Conservation (phyloP, 495 filamentous ascomycete species). For the Lichenothelia convexa region DNA sequence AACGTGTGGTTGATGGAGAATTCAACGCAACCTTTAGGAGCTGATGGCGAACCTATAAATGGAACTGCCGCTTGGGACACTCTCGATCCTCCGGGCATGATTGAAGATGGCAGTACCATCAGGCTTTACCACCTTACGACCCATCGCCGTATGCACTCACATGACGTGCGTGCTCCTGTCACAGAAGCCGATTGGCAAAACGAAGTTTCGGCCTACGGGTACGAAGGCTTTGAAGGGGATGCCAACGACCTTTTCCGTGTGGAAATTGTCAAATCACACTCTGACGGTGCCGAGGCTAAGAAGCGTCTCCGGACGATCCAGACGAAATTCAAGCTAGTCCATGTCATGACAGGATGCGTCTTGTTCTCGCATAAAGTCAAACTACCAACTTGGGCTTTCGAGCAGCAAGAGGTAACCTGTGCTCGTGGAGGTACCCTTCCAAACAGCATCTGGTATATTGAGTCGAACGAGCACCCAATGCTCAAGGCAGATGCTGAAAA, state of each 20-base stretch:
- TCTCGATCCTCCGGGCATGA: conserved; percentile 40
- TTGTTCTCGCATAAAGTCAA: conserved; percentile 98
- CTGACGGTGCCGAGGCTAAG: conserved; percentile 62
- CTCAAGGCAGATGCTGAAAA: conserved; percentile 61
- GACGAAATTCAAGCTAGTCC: conserved; percentile 86
- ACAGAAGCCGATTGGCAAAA: conserved; percentile 98
- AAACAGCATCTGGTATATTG: conserved; percentile 94
- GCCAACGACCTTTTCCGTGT: conserved; percentile 91
- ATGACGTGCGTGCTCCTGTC: conserved; percentile 92
- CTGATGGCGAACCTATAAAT: conserved; percentile 60
- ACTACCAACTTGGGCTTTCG: conserved; percentile 88
- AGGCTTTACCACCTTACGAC: conserved; percentile 70
- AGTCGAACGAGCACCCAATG: conserved; percentile 66
- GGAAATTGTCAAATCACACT: conserved; percentile 84
- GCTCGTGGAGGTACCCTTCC: conserved; percentile 82
- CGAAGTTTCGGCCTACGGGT: conserved; percentile 93
- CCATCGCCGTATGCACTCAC: conserved; percentile 80
- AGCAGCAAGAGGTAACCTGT: conserved; percentile 96
- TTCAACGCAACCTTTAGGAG: conserved; percentile 73
- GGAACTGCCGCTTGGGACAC: conserved; percentile 74
- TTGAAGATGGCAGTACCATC: conserved; percentile 65
- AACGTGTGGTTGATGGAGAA: conserved; percentile 90
- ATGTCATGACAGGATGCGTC: conserved; percentile 91
- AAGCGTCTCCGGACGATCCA: conserved; percentile 80
- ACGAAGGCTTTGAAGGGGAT: conserved; percentile 90